Conservation (phyloP, 1,284 basidiomycete genomes). For the Sporisorium scitamineum region DNA sequence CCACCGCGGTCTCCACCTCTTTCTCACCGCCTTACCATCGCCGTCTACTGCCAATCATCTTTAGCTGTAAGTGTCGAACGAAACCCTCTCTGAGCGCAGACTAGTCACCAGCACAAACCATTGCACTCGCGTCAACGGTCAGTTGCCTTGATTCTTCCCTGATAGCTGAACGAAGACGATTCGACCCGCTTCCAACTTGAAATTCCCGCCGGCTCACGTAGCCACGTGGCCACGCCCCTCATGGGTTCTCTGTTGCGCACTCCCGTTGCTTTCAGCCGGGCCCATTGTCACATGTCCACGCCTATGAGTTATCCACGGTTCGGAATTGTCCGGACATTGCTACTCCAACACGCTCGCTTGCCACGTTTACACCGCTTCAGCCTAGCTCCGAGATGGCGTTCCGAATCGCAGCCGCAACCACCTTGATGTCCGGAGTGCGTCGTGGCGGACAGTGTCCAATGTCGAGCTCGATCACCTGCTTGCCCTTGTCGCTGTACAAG, state of each 20-base stretch:
- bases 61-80: no score
- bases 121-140: background rate
- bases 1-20: no score
- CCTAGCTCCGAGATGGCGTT: background rate
- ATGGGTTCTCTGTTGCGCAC: background rate
- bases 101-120: no score
- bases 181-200: background rate
- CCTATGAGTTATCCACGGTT: background rate
- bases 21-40: no score
- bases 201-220: constrained; percentile 4
- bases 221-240: constrained; percentile 3
- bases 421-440: constrained; percentile 27
- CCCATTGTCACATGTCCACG: background rate
- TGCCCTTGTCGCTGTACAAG: constrained; percentile 24
- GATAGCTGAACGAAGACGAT: background rate
- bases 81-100: no score
- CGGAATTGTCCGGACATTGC: background rate
- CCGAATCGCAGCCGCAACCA: constrained; percentile 33
- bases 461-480: constrained; percentile 39
- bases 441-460: constrained; percentile 47
- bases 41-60: no score
- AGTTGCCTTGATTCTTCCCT: background rate
- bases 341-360: background rate
- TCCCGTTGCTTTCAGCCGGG: background rate
- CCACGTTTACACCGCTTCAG: background rate